These are phyloP conservation scores for Paulownia fortunei DNA, from an alignment of 257 asterid species.

Conservation along the genomic window DNA sequence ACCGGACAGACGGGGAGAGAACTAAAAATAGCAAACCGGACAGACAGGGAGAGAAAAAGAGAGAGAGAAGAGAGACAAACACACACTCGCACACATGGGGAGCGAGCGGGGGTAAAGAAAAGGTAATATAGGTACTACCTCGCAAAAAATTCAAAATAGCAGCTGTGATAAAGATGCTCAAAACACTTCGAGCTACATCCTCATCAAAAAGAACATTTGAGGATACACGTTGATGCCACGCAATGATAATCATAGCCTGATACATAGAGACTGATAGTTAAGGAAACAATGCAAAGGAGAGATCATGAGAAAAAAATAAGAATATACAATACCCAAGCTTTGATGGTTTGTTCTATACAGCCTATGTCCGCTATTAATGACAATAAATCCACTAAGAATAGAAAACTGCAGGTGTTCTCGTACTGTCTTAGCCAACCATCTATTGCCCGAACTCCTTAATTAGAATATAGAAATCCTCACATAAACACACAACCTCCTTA, in stretches of 20 bases:
- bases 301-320: not conserved
- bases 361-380: not conserved
- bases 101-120: too few species aligned
- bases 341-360: not conserved
- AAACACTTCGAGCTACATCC: slow-evolving; percentile 66
- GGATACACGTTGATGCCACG: slow-evolving; percentile 82
- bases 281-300: slow-evolving; percentile 9
- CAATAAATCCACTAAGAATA: not conserved
- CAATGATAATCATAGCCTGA: slow-evolving; percentile 95
- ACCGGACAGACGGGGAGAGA: not conserved
- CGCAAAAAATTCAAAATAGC: slow-evolving; percentile 81
- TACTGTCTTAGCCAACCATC: not conserved
- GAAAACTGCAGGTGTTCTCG: not conserved
- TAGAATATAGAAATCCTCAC: not conserved
- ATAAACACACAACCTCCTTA: not conserved
- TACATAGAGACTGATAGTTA: slow-evolving; percentile 26
- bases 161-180: slow-evolving; percentile 96
- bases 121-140: slow-evolving; percentile 58
- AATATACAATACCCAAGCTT: slow-evolving; percentile 5
- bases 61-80: slow-evolving; percentile 1
- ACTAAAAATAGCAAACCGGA: not conserved
- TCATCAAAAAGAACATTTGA: slow-evolving; percentile 63
- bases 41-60: not conserved
- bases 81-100: not conserved
- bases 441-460: not conserved